Base-by-base conservation (phyloP, 2,329 filamentous ascomycete species). In the Colletotrichum cordylinicola region DNA sequence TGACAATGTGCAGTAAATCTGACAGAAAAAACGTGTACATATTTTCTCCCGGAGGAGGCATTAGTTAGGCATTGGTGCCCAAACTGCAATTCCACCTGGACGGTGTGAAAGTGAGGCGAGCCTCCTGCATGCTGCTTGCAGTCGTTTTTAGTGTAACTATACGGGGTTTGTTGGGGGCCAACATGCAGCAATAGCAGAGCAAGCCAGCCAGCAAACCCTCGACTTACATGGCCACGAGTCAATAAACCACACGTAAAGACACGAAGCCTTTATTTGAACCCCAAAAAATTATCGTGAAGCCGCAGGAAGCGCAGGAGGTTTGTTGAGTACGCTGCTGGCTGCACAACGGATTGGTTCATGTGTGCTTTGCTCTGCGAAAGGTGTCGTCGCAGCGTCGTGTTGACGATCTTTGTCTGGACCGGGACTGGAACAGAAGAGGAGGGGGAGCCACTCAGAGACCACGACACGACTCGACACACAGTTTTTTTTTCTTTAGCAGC, bases 31-130 rank as follows among this genome's bases (percentile, higher is more conserved):
- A 39, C 61, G 61, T 43, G 61, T 64, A 64, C 61, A 27, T 43
- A 21, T 52, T 52, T 35, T 16, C 39, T 35, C 24, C 29, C 29
- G 29, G 29, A 29, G 27, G 27, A 75, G 66, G 72, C 65, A 60
- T 77, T 72, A 75, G 66, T 77, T 72, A 75, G 66, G 72, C 69
- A 67, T 76, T 76, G 73, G 67, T 77, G 75, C 75, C 75, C 72
- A 76, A 77, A 58, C 21, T 43, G n/a, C 55, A 39, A 69, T 70
- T 21, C 37, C 66, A 62, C 56, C 33, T 33, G 33, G 29, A 75
- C 35, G 56, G 58, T 60, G 52, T 61, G 35, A 73, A 73, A 73
- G 70, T 73, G 70, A 73, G 70, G 70, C 70, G 70, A 70, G 39
- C 70, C n/a, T 61, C 65, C 55, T 73, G 65, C 70, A 61, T 73